These are phyloP conservation scores for Calonectria pseudoreteaudii DNA, from an alignment of 2,329 filamentous ascomycete species.

Conservation along the genomic window DNA sequence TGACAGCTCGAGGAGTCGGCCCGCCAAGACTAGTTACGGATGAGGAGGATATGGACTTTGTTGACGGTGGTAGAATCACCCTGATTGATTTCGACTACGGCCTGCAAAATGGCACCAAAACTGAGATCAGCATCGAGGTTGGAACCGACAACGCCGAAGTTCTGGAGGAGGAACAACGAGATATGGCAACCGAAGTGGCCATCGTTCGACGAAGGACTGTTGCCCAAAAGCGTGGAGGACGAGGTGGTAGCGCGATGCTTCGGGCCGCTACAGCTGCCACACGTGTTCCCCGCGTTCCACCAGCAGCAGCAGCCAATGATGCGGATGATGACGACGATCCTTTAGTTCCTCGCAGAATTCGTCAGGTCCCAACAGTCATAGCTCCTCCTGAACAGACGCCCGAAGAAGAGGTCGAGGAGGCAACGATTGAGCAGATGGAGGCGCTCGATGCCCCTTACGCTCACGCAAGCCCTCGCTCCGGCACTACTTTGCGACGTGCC, in stretches of 20 bases:
- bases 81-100: constrained; percentile 81
- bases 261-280: constrained; percentile 60
- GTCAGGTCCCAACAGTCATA: constrained; percentile 38
- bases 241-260: constrained; percentile 56
- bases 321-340: constrained; percentile 65
- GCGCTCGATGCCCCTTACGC: constrained; percentile 79
- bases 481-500: constrained; percentile 76
- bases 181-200: constrained; percentile 82
- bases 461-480: constrained; percentile 78
- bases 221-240: constrained; percentile 67
- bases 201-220: constrained; percentile 81
- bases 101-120: constrained; percentile 64
- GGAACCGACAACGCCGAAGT: constrained; percentile 77
- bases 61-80: constrained; percentile 81
- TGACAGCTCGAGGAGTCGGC: constrained; percentile 77
- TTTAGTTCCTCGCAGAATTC: constrained; percentile 63
- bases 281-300: constrained; percentile 39
- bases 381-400: constrained; percentile 31
- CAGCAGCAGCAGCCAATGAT: constrained; percentile 44
- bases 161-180: constrained; percentile 78
- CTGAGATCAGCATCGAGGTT: constrained; percentile 77
- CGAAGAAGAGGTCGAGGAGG: constrained; percentile 56
- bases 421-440: constrained; percentile 67
- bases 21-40: constrained; percentile 69
- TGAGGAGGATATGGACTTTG: constrained; percentile 78